A percentile compares a stretch with the other conserved stretches of the same genome.
These are phyloP conservation scores for Alliaria petiolata DNA, from an alignment of 345 rosid genomes.

Conservation along the genomic window DNA sequence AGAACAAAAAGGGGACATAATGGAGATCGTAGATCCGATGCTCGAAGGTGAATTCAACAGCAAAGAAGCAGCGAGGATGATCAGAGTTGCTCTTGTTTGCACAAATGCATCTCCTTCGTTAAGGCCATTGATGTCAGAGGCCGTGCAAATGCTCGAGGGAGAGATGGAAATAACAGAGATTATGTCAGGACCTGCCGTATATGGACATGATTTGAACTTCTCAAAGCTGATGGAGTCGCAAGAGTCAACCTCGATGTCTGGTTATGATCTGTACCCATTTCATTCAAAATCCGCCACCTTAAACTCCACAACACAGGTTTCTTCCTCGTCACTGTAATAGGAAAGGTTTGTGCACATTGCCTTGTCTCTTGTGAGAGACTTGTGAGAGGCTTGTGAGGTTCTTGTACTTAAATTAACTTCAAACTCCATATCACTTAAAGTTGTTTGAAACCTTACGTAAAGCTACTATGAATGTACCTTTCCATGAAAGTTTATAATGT, in stretches of 20 bases:
- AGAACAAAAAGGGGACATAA: conserved; percentile 28
- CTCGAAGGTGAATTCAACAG: conserved; percentile 22
- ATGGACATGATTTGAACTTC: conserved; percentile 27
- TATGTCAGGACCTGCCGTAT: conserved; percentile 16
- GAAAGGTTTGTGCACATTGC: neutral
- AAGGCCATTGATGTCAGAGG: conserved; percentile 44
- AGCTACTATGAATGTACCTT: too few species aligned
- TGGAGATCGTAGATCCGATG: conserved; percentile 35
- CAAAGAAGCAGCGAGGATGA: conserved; percentile 36
- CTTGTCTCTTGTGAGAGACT: neutral
- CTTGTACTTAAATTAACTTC: too few species aligned
- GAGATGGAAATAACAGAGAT: conserved; percentile 12
- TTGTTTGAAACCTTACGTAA: too few species aligned
- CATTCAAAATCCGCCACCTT: neutral
- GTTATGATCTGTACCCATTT: conserved; percentile 12
- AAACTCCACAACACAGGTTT: conserved; percentile 1
- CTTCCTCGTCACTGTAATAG: neutral
- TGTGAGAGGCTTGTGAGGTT: neutral
- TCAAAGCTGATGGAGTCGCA: conserved; percentile 14
- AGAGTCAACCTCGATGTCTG: conserved; percentile 15
- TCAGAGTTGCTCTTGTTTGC: conserved; percentile 40
- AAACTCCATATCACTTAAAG: too few species aligned
- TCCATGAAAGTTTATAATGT: too few species aligned
- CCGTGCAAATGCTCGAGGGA: conserved; percentile 38
- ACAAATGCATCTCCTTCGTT: conserved; percentile 32